Conservation (phyloP, 768 basidiomycete genomes). For the Podaxis sp. region DNA sequence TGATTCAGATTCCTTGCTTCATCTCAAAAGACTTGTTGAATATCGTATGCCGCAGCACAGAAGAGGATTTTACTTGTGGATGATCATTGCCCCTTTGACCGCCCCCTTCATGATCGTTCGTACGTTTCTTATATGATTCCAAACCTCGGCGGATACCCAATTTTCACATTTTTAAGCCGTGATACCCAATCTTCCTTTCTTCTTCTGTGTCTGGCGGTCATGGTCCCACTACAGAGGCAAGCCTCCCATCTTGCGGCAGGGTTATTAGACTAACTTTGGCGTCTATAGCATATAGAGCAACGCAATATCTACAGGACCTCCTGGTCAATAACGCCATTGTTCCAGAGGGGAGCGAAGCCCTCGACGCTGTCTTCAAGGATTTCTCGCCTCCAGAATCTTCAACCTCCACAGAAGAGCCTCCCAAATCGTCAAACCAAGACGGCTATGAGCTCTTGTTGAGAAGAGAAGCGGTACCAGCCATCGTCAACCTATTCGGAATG, state of each 20-base stretch:
- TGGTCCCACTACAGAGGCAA: constrained; percentile 84
- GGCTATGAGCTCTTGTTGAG: constrained; percentile 43
- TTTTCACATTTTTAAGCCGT: constrained; percentile 45
- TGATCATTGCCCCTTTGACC: constrained; percentile 66
- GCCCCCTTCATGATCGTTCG: constrained; percentile 78
- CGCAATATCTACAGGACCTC: constrained; percentile 64
- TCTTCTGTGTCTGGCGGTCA: constrained; percentile 82
- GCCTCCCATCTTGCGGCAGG: neutral
- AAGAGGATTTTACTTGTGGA: constrained; percentile 67
- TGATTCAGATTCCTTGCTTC: constrained; percentile 34
- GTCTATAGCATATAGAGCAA: constrained; percentile 62
- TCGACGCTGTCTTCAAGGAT: constrained; percentile 57
- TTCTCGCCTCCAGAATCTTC: constrained; percentile 13
- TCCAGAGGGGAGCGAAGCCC: constrained; percentile 50
- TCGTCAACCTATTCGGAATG: constrained; percentile 47
- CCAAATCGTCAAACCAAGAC: constrained; percentile 15
- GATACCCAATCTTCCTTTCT: constrained; percentile 82
- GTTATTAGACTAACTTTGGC: neutral
- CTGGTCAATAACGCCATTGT: constrained; percentile 55
- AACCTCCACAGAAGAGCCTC: neutral
- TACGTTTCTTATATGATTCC: constrained; percentile 34
- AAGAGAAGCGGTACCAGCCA: constrained; percentile 51
- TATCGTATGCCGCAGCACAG: constrained; percentile 62
- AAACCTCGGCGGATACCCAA: neutral
- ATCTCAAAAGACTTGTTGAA: constrained; percentile 52